Conservation (phyloP, 2,329 filamentous ascomycete species). For the Cercospora sp. region DNA sequence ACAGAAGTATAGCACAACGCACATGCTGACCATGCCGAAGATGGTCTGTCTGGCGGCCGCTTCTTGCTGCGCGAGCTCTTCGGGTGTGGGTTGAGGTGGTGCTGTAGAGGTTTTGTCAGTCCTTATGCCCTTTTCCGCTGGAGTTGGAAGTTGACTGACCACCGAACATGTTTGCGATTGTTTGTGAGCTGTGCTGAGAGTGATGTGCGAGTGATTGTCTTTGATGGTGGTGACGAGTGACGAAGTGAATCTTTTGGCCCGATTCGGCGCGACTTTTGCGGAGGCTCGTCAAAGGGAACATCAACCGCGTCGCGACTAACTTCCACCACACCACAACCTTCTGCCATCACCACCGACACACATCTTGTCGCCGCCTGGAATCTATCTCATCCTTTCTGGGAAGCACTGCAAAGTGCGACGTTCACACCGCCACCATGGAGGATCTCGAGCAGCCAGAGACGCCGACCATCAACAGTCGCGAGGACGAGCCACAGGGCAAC, state of each 20-base stretch:
- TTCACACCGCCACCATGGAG: conserved; percentile 39
- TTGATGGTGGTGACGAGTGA: not conserved
- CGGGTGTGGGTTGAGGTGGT: conserved; percentile 67
- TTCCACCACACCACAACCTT: not conserved
- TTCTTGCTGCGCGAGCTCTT: conserved; percentile 69
- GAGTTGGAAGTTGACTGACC: not conserved
- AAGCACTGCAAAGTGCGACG: not conserved
- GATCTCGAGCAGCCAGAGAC: conserved; percentile 41
- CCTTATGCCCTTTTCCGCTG: not conserved
- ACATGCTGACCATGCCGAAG: conserved; percentile 65
- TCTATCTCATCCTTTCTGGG: not conserved
- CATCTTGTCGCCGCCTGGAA: not conserved
- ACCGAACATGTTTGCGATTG: conserved; percentile 9
- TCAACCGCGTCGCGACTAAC: conserved; percentile 5
- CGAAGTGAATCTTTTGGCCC: conserved; percentile 9
- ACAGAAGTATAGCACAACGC: conserved; percentile 75
- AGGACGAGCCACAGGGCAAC: conserved; percentile 49
- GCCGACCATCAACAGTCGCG: conserved; percentile 44
- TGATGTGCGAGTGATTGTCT: not conserved
- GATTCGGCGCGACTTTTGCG: not conserved
- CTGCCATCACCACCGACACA: not conserved
- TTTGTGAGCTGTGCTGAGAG: not conserved
- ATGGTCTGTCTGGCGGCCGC: conserved; percentile 66
- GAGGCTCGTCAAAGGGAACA: conserved; percentile 8
- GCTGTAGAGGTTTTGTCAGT: conserved; percentile 45